Evolutionary conservation across 805 yeast species (phyloP).

Genomic region (Starmerella scarabaei): DNA sequence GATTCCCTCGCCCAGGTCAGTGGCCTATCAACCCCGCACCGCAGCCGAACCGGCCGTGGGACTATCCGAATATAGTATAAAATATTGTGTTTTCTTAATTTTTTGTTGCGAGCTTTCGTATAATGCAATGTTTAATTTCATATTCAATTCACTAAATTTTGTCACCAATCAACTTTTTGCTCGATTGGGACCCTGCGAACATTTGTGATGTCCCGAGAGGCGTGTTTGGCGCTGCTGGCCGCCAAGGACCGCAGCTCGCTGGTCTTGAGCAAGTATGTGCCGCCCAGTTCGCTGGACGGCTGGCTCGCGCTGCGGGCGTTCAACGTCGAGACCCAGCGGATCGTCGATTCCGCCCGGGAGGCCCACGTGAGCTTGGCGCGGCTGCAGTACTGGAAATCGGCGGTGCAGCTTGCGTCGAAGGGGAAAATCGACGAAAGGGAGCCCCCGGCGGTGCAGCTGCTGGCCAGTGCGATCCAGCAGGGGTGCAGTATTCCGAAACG

Average conservation of each 20-base stretch:
- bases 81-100: too few relatives aligned
- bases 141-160: too few relatives aligned
- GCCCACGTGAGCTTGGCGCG: slow-evolving; percentile 34
- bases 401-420: slow-evolving; percentile 28
- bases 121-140: too few relatives aligned
- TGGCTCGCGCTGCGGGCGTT: slow-evolving; percentile 54
- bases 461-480: slow-evolving; percentile 38
- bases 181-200: too few relatives aligned
- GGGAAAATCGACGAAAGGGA: slow-evolving; percentile 41
- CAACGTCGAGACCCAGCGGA: slow-evolving; percentile 48
- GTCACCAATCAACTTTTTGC: too few relatives aligned
- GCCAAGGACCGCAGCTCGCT: slow-evolving; percentile 49
- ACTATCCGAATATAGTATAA: too few relatives aligned
- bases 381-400: slow-evolving; percentile 64
- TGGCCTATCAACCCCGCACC: too few relatives aligned
- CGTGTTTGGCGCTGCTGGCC: slow-evolving; percentile 35
- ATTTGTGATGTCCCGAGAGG: slow-evolving; percentile 27
- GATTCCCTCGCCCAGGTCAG: too few relatives aligned
- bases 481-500: slow-evolving; percentile 40
- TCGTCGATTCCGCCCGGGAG: slow-evolving; percentile 31
- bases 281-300: slow-evolving; percentile 43
- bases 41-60: too few relatives aligned
- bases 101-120: too few relatives aligned
- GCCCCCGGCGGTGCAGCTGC: slow-evolving; percentile 37
- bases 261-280: slow-evolving; percentile 55